These are phyloP conservation scores for Penicillium sp. DNA, from an alignment of 2,329 filamentous ascomycete genomes.

Conservation along the genomic window DNA sequence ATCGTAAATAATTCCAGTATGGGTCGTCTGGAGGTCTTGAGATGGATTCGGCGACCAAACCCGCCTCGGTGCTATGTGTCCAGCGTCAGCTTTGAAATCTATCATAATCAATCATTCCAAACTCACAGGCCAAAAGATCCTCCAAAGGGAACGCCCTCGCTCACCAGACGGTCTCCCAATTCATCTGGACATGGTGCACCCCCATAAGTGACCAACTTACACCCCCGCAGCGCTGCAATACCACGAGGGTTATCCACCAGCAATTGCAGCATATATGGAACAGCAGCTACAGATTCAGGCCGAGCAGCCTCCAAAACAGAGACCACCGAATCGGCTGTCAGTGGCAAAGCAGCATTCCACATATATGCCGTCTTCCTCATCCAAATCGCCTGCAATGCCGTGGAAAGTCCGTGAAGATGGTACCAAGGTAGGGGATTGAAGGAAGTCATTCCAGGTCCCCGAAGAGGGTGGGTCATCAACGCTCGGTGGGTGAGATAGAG, in stretches of 20 bases:
- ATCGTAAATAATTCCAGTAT: slow-evolving; percentile 45
- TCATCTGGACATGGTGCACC: slow-evolving; percentile 45
- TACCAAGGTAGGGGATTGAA: slow-evolving; percentile 48
- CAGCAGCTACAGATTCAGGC: slow-evolving; percentile 43
- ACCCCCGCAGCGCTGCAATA: slow-evolving; percentile 35
- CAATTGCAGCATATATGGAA: slow-evolving; percentile 44
- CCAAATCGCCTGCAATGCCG: slow-evolving; percentile 46
- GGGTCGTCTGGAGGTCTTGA: slow-evolving; percentile 37
- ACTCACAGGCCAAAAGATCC: slow-evolving; percentile 44
- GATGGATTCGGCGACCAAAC: slow-evolving; percentile 44
- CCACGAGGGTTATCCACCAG: slow-evolving; percentile 39
- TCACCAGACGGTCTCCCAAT: slow-evolving; percentile 40
- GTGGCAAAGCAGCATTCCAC: slow-evolving; percentile 41
- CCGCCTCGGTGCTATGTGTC: slow-evolving; percentile 42
- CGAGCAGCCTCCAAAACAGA: slow-evolving; percentile 36
- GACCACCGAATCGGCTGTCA: slow-evolving; percentile 39
- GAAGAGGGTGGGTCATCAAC: slow-evolving; percentile 37
- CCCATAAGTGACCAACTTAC: slow-evolving; percentile 42
- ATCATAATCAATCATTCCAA: not conserved
- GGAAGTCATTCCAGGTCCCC: slow-evolving; percentile 38
- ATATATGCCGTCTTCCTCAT: slow-evolving; percentile 43
- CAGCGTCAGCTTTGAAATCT: not conserved
- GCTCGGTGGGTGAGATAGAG: slow-evolving; percentile 44
- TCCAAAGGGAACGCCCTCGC: slow-evolving; percentile 37
- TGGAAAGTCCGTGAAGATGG: slow-evolving; percentile 45